A percentile compares a stretch with the other conserved stretches of the same genome.
phyloP scores from a whole-genome alignment of 1,139 yeast species.

The Yamadazyma oceani region DNA sequence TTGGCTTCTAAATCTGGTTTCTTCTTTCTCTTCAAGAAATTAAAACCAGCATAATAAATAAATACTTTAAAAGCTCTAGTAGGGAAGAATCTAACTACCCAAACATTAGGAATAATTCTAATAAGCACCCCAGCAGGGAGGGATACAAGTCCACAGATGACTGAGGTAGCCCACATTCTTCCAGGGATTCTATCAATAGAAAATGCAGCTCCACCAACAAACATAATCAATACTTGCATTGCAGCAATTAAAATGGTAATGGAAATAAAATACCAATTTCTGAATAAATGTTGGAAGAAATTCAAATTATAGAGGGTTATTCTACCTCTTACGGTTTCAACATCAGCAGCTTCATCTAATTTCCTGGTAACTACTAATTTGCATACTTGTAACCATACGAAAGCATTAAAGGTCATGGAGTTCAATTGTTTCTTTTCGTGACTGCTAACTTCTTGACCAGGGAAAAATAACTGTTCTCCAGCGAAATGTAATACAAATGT shows the following conservation, averaged over 20 bases:
- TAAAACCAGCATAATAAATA: slow-evolving; percentile 49
- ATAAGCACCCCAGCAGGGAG: slow-evolving; percentile 77
- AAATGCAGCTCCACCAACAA: slow-evolving; percentile 96
- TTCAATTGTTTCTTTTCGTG: slow-evolving; percentile 61
- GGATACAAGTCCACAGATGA: slow-evolving; percentile 79
- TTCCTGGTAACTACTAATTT: slow-evolving; percentile 89
- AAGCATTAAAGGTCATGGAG: slow-evolving; percentile 90
- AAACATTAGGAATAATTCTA: slow-evolving; percentile 79
- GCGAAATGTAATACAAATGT: slow-evolving; percentile 82
- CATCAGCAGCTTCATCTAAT: slow-evolving; percentile 82
- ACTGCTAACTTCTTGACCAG: slow-evolving; percentile 33
- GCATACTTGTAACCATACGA: slow-evolving; percentile 98
- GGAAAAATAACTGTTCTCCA: slow-evolving; percentile 63
- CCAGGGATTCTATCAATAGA: slow-evolving; percentile 76
- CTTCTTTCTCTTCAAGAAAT: slow-evolving; percentile 38
- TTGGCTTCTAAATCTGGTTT: slow-evolving; percentile 26
- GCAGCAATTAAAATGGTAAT: slow-evolving; percentile 77
- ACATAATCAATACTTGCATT: slow-evolving; percentile 87
- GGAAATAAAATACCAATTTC: slow-evolving; percentile 77
- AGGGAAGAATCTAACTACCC: slow-evolving; percentile 74
- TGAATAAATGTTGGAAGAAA: slow-evolving; percentile 75
- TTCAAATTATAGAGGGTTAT: slow-evolving; percentile 64
- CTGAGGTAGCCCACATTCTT: slow-evolving; percentile 86
- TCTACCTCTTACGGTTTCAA: slow-evolving; percentile 56
- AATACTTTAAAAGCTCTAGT: slow-evolving; percentile 49